These are phyloP conservation scores for Kazachstania martiniae DNA, from an alignment of 805 yeast genomes.

Conservation along the genomic window DNA sequence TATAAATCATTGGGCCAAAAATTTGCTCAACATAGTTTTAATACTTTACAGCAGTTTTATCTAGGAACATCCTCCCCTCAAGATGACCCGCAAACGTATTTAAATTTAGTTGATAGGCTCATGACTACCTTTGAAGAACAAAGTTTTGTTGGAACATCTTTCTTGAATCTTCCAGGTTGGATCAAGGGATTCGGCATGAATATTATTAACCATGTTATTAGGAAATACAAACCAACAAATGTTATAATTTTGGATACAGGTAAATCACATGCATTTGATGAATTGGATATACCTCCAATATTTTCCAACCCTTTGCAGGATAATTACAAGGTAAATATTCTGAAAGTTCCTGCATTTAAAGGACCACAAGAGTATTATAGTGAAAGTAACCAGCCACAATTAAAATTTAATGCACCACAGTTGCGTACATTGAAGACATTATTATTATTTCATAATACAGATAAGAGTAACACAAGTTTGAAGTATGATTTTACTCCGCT, in stretches of 20 bases:
- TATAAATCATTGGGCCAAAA: constrained; percentile 15
- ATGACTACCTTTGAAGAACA: constrained; percentile 24
- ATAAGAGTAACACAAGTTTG: constrained; percentile 5
- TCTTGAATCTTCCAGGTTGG: constrained; percentile 87
- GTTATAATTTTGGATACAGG: constrained; percentile 42
- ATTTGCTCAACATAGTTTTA: constrained; percentile 13
- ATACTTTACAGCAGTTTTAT: constrained; percentile 26
- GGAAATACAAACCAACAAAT: constrained; percentile 40
- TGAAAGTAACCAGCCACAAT: background rate
- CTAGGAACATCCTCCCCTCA: constrained; percentile 64
- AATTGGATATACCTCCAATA: constrained; percentile 18
- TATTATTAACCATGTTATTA: constrained; percentile 41
- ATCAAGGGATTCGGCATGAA: constrained; percentile 76
- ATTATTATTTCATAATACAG: constrained; percentile 40
- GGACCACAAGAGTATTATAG: background rate
- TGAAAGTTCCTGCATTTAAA: constrained; percentile 27
- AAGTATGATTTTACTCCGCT: constrained; percentile 36
- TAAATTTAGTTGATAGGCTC: constrained; percentile 33
- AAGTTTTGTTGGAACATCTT: constrained; percentile 30
- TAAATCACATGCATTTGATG: constrained; percentile 18
- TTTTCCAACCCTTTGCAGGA: constrained; percentile 23
- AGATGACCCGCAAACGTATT: constrained; percentile 49
- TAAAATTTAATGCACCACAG: constrained; percentile 39
- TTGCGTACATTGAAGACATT: constrained; percentile 41
- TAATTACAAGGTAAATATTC: constrained; percentile 19